phyloP scores from a whole-genome alignment of 495 filamentous ascomycete species.

The Penicillium lividum region DNA sequence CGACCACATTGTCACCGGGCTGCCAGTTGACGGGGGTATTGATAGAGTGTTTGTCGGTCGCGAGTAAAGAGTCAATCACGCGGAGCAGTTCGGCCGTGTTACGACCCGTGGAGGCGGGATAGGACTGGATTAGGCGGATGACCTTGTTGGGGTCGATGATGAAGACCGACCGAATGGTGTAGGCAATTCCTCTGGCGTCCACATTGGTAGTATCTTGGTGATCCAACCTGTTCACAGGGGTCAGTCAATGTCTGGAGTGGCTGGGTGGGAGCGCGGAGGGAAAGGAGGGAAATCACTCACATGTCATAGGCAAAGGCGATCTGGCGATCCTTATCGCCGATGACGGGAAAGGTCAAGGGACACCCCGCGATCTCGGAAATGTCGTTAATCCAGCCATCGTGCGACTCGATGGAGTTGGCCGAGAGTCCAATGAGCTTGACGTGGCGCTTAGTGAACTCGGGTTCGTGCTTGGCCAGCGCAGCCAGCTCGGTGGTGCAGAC shows the following conservation, averaged over 20 bases:
- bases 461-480: constrained; percentile 6
- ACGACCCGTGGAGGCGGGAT: constrained; percentile 8
- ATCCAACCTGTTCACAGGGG: neutral
- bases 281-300: neutral
- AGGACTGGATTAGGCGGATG: constrained; percentile 8
- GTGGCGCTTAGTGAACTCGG: constrained; percentile 9
- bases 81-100: constrained; percentile 2
- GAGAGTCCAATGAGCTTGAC: constrained; percentile 9
- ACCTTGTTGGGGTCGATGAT: constrained; percentile 11
- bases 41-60: constrained; percentile 2
- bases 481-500: constrained; percentile 2
- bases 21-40: constrained; percentile 4
- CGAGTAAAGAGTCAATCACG: constrained; percentile 6
- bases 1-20: constrained; percentile 6
- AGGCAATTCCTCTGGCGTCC: constrained; percentile 8
- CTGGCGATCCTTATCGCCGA: constrained; percentile 12
- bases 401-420: constrained; percentile 10
- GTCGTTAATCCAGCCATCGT: constrained; percentile 13
- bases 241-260: neutral
- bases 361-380: constrained; percentile 10
- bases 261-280: neutral
- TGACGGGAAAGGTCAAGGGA: constrained; percentile 11
- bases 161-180: constrained; percentile 11
- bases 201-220: constrained; percentile 3
- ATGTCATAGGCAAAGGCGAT: neutral